Percentiles rank a stretch among this genome's conserved stretches.
Evolutionary conservation across 257 asterid species (phyloP).

Genomic region (Jasminum sambac): DNA sequence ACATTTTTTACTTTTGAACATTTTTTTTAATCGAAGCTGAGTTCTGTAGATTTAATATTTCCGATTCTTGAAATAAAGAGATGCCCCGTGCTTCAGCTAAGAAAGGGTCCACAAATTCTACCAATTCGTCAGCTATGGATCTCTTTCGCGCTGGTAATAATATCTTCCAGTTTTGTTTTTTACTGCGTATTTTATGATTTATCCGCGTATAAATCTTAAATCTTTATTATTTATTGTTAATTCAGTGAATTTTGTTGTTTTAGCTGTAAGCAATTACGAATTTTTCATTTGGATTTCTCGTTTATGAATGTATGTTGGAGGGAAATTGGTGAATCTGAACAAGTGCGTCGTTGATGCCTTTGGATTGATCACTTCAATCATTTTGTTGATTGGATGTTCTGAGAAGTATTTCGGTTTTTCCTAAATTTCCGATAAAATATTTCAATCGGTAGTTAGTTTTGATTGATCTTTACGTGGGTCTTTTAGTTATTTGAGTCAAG

Average conservation of each 20-base stretch:
- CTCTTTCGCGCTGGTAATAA: slow-evolving; percentile 71
- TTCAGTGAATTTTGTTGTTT: slow-evolving; percentile 3
- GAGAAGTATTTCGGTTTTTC: background rate
- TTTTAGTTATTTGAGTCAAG: background rate
- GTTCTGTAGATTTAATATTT: slow-evolving; percentile 14
- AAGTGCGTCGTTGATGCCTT: background rate
- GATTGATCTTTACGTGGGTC: background rate
- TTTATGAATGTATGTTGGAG: slow-evolving; percentile 7
- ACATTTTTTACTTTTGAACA: background rate
- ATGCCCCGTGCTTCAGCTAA: slow-evolving; percentile 90
- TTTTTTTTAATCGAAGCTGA: background rate
- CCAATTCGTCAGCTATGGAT: slow-evolving; percentile 69
- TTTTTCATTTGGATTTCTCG: background rate
- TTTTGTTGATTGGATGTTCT: background rate
- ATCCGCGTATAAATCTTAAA: slow-evolving; percentile 7
- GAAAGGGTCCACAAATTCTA: slow-evolving; percentile 47
- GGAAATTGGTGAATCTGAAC: slow-evolving; percentile 1
- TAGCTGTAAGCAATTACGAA: background rate
- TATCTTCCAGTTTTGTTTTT: background rate
- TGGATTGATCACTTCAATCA: slow-evolving; percentile 4
- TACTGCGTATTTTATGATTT: background rate
- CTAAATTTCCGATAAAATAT: background rate
- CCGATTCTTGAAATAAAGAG: slow-evolving; percentile 19
- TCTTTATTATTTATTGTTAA: slow-evolving; percentile 8
- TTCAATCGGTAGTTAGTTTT: background rate